A percentile compares a stretch with the other conserved stretches of the same genome.
Conservation (phyloP, 208 protist genomes). For the Leishmania gerbilli region DNA sequence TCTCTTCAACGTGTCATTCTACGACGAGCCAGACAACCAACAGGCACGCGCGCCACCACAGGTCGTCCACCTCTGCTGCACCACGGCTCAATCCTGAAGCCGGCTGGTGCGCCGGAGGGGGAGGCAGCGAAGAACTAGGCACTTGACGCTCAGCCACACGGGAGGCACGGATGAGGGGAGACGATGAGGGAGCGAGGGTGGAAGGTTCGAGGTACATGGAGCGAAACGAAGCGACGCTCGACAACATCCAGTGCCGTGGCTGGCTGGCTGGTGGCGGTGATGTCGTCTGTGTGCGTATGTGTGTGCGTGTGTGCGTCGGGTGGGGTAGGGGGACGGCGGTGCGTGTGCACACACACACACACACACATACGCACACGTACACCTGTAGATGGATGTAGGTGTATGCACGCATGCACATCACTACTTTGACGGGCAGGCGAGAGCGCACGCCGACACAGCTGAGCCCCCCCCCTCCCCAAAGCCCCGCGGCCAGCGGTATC, state of each 20-base stretch:
- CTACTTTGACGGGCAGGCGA: not conserved
- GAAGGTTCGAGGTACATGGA: not conserved
- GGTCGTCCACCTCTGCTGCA: not conserved
- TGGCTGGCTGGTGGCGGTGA: not conserved
- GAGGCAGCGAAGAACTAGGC: not conserved
- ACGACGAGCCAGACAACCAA: not conserved
- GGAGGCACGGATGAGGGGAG: not conserved
- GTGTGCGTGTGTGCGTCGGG: not conserved
- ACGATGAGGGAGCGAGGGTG: not conserved
- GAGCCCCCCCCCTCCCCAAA: not conserved
- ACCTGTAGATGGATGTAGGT: not conserved
- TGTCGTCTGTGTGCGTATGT: not conserved
- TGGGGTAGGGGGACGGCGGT: not conserved
- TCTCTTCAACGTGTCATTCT: not conserved
- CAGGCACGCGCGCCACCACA: not conserved
- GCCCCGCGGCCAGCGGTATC: not conserved
- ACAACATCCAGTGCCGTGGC: not conserved
- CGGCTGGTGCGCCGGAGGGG: not conserved
- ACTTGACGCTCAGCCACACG: too few species aligned
- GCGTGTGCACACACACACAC: not conserved
- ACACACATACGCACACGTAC: not conserved
- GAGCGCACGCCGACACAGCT: not conserved
- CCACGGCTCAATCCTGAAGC: not conserved
- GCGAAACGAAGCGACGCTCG: not conserved
- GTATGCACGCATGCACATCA: not conserved